Conservation (phyloP, 257 asterid species). For the Osmanthus fragrans region DNA sequence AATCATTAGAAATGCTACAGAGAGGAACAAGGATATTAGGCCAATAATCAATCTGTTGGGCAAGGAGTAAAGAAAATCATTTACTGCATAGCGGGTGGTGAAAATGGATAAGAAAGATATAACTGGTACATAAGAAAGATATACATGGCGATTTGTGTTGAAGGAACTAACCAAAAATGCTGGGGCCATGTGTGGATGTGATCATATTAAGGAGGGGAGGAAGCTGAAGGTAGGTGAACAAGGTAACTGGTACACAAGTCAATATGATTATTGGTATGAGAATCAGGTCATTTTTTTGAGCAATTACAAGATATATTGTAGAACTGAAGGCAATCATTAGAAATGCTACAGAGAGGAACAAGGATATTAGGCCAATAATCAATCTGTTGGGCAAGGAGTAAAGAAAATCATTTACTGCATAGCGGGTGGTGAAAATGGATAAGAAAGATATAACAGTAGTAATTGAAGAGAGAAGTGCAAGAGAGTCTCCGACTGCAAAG, state of each 20-base stretch:
- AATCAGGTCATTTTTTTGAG: not conserved
- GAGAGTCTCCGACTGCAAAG: slow-evolving; percentile 25
- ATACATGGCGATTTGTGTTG: not conserved
- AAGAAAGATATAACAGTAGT: slow-evolving; percentile 29
- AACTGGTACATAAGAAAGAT: too few relatives aligned
- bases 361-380: slow-evolving; percentile 30
- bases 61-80: slow-evolving; percentile 24
- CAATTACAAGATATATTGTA: slow-evolving; percentile 27
- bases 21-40: slow-evolving; percentile 29
- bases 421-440: slow-evolving; percentile 35
- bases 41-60: slow-evolving; percentile 34
- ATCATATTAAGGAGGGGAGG: slow-evolving; percentile 33
- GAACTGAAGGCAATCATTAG: slow-evolving; percentile 30
- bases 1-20: slow-evolving; percentile 26
- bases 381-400: slow-evolving; percentile 29
- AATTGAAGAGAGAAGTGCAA: slow-evolving; percentile 24
- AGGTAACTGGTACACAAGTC: slow-evolving; percentile 25
- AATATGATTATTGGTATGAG: slow-evolving; percentile 20
- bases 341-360: slow-evolving; percentile 27
- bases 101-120: slow-evolving; percentile 35
- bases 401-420: slow-evolving; percentile 24
- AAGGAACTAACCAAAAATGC: not conserved
- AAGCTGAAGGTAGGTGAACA: slow-evolving; percentile 27
- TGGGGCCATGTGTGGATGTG: slow-evolving; percentile 20
- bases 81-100: slow-evolving; percentile 28